These are phyloP conservation scores for Ceratocystis eucalypticola DNA, from an alignment of 2,329 filamentous ascomycete genomes.

Conservation along the genomic window DNA sequence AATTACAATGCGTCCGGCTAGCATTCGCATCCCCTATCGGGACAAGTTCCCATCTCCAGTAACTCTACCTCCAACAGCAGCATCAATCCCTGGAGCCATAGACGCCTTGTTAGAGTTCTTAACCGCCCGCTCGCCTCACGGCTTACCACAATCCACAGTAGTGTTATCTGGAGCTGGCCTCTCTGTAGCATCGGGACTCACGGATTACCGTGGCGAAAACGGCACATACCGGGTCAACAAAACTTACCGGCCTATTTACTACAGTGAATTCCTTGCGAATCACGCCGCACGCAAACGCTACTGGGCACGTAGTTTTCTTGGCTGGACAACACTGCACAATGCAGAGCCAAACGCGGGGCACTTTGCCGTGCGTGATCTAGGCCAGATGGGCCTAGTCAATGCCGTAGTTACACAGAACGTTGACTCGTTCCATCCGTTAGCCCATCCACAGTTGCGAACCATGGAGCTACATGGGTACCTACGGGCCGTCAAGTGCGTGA, in stretches of 20 bases:
- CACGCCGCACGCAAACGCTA: constrained; percentile 85
- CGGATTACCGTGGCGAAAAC: constrained; percentile 79
- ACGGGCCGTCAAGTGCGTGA: constrained; percentile 64
- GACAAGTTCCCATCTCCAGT: constrained; percentile 62
- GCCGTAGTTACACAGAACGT: constrained; percentile 91
- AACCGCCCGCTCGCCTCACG: constrained; percentile 40
- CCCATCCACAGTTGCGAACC: constrained; percentile 61
- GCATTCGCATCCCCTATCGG: constrained; percentile 85
- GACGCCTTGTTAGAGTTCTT: constrained; percentile 68
- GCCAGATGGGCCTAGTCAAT: constrained; percentile 55
- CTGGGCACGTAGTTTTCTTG: constrained; percentile 89
- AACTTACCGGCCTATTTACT: constrained; percentile 82
- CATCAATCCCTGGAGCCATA: constrained; percentile 57
- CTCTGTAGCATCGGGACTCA: constrained; percentile 80
- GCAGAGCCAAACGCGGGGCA: constrained; percentile 73
- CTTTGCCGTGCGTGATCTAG: constrained; percentile 60
- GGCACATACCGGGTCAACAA: constrained; percentile 91
- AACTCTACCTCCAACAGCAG: constrained; percentile 60
- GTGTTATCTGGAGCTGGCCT: constrained; percentile 72
- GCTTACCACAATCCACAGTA: constrained; percentile 33
- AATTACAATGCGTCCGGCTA: constrained; percentile 47
- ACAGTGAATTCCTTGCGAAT: constrained; percentile 68
- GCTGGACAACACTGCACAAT: constrained; percentile 70
- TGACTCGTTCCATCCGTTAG: constrained; percentile 74
- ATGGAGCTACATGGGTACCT: constrained; percentile 88